These are phyloP conservation scores for Ogataea nitratoaversa DNA, from an alignment of 805 yeast species.

Conservation along the genomic window DNA sequence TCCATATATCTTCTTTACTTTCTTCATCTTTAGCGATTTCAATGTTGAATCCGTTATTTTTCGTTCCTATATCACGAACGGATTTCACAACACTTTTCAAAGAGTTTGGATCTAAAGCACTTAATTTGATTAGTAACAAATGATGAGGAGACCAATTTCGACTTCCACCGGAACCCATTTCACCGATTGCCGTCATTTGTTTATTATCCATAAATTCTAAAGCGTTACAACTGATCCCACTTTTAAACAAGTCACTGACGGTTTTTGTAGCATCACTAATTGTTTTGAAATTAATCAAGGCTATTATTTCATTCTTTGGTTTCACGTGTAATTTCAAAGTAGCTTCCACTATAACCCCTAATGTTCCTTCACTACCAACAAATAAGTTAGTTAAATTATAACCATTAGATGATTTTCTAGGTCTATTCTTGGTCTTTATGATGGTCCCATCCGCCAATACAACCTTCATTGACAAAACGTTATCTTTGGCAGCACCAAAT, in stretches of 20 bases:
- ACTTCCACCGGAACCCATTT: slow-evolving; percentile 36
- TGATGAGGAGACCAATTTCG: slow-evolving; percentile 30
- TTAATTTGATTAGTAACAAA: slow-evolving; percentile 55
- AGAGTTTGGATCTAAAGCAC: slow-evolving; percentile 40
- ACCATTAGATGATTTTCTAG: slow-evolving; percentile 76
- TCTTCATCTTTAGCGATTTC: slow-evolving; percentile 60
- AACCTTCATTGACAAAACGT: slow-evolving; percentile 62
- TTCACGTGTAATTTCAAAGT: slow-evolving; percentile 64
- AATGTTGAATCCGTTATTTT: slow-evolving; percentile 51
- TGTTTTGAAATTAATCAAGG: slow-evolving; percentile 62
- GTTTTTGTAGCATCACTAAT: slow-evolving; percentile 69
- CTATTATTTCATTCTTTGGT: slow-evolving; percentile 63
- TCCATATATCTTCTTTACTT: slow-evolving; percentile 66
- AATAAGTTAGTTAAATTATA: slow-evolving; percentile 73
- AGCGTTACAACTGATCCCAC: slow-evolving; percentile 68
- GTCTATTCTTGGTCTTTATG: slow-evolving; percentile 68
- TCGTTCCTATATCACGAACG: slow-evolving; percentile 47
- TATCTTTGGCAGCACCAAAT: slow-evolving; percentile 77
- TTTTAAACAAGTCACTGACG: slow-evolving; percentile 55
- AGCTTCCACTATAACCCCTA: slow-evolving; percentile 76
- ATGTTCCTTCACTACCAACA: slow-evolving; percentile 75
- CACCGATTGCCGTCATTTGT: slow-evolving; percentile 65
- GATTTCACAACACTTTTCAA: slow-evolving; percentile 40
- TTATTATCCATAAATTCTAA: slow-evolving; percentile 70
- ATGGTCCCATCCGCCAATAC: slow-evolving; percentile 79